Percentiles rank a stretch among this genome's conserved stretches.
These are phyloP conservation scores for Vickermania ingenoplastis DNA, from an alignment of 208 protist genomes.

Conservation along the genomic window DNA sequence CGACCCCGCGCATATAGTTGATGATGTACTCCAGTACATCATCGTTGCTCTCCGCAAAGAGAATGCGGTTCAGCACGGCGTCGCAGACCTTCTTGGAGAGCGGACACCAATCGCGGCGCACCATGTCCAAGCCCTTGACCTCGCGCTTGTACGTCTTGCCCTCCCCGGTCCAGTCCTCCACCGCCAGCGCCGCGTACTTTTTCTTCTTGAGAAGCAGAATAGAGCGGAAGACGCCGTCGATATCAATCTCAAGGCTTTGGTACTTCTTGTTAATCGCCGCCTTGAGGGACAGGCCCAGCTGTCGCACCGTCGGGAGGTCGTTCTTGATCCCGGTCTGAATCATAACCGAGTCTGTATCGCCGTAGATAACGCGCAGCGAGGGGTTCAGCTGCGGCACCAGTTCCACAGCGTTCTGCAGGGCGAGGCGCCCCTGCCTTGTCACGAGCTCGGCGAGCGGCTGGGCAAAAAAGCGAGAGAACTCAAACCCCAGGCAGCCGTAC, in stretches of 20 bases:
- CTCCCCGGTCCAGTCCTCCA: constrained; percentile 67
- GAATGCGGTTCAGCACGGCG: constrained; percentile 90
- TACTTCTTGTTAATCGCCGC: constrained; percentile 96
- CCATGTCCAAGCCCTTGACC: constrained; percentile 99
- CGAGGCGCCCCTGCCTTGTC: constrained; percentile 93
- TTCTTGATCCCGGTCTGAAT: constrained; percentile 94
- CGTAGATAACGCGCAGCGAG: constrained; percentile 90
- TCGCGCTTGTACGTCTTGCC: constrained; percentile 75
- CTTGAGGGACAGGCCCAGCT: constrained; percentile 89
- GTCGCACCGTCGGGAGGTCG: constrained; percentile 77
- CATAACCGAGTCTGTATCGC: constrained; percentile 99
- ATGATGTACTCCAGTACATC: constrained; percentile 90
- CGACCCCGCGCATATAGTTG: constrained; percentile 83
- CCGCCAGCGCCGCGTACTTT: constrained; percentile 90
- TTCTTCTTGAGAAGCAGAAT: constrained; percentile 96
- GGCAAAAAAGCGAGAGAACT: constrained; percentile 97
- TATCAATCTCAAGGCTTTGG: constrained; percentile 97
- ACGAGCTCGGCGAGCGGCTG: constrained; percentile 97
- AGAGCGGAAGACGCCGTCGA: constrained; percentile 98
- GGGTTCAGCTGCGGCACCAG: constrained; percentile 87
- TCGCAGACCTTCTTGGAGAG: constrained; percentile 92
- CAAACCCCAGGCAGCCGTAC: constrained; percentile 99
- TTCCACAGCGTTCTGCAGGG: constrained; percentile 92
- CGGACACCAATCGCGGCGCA: constrained; percentile 99
- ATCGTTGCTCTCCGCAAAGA: constrained; percentile 77